phyloP scores from a whole-genome alignment of 2,329 filamentous ascomycete genomes.

The Juglanconis oblonga region DNA sequence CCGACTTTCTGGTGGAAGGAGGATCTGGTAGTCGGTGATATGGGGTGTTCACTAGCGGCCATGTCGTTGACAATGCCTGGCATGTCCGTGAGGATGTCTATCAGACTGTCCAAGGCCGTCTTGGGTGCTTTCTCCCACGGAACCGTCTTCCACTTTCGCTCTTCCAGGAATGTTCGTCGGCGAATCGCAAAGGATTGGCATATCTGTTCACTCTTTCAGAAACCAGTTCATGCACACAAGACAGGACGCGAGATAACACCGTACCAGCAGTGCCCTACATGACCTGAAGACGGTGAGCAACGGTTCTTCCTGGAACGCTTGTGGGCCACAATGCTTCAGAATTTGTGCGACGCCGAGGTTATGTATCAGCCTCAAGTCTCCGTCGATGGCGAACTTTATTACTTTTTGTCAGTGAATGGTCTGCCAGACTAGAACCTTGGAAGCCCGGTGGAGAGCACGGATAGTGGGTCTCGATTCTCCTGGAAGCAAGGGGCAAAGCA shows the following conservation, averaged over 20 bases:
- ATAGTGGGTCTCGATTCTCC: too few relatives aligned
- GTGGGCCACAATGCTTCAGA: conserved; percentile 25
- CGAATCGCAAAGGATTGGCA: conserved; percentile 25
- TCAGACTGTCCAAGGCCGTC: conserved; percentile 19
- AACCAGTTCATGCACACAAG: neutral
- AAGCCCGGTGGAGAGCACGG: too few relatives aligned
- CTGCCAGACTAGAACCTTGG: too few relatives aligned
- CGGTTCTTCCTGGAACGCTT: conserved; percentile 22
- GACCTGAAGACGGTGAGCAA: conserved; percentile 25
- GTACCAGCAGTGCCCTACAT: conserved; percentile 23
- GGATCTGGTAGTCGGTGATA: conserved; percentile 7
- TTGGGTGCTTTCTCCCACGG: conserved; percentile 24
- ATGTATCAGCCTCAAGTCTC: conserved; percentile 25
- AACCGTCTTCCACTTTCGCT: conserved; percentile 22
- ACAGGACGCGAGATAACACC: neutral
- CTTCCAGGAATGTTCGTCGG: conserved; percentile 21
- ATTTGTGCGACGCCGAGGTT: conserved; percentile 26
- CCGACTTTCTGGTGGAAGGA: conserved; percentile 7
- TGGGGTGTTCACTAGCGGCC: conserved; percentile 15
- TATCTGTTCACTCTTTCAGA: conserved; percentile 15
- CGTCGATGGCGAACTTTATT: conserved; percentile 22
- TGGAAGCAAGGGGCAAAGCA: neutral
- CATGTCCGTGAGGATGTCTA: conserved; percentile 23
- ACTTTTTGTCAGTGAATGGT: neutral
- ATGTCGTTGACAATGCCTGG: conserved; percentile 22